Base-by-base conservation (phyloP, 2,329 filamentous ascomycete species). In the Diaporthe aspalathi region DNA sequence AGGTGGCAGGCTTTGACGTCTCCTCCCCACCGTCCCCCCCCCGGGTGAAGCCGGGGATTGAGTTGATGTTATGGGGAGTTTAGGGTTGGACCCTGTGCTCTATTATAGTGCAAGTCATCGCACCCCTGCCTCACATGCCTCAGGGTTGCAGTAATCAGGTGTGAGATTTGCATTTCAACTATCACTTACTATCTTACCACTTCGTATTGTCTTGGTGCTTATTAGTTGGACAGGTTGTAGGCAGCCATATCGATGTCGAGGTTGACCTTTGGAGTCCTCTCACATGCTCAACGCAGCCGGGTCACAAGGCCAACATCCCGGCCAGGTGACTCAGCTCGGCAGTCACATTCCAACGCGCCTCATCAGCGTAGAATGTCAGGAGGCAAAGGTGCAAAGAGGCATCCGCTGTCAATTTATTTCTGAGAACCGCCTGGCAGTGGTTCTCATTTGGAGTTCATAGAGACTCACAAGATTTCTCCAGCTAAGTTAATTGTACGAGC, bases 291-390 rank as follows among this genome's bases (percentile, higher is more conserved):
- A 54, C 50, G 65, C 50, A 47, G 53, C 27, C 22, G 5, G 43
- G 67, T 68, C 67, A 68, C 67, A 38, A 68, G 67, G 53, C 22
- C 22, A 14, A 22, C 32, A 35, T 27, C 67, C n/a, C 40, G 67
- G 56, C 43, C 66, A 56, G 27, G 38, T 60, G 67, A 60, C 24
- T 45, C 17, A 32, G 22, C 67, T 60, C 67, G 60, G 67, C 53
- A 60, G 67, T 57, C 53, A 60, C 53, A 57, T 29, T 60, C 66
- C 53, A 57, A 45, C n/a, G n/a, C 16, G 22, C n/a, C 29, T 22
- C 50, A 29, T 50, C 22, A 32, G 14, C 9, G 14, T 50, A 9
- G 27, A 67, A 35, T n/a, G 24, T 27, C n/a, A 68, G 52, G 43
- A 60, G 52, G 8, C 50, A 45, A 68, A 29, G 3, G 14, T 27